Base-by-base conservation (phyloP, 768 basidiomycete species). In the Chalciporus piperatus region DNA sequence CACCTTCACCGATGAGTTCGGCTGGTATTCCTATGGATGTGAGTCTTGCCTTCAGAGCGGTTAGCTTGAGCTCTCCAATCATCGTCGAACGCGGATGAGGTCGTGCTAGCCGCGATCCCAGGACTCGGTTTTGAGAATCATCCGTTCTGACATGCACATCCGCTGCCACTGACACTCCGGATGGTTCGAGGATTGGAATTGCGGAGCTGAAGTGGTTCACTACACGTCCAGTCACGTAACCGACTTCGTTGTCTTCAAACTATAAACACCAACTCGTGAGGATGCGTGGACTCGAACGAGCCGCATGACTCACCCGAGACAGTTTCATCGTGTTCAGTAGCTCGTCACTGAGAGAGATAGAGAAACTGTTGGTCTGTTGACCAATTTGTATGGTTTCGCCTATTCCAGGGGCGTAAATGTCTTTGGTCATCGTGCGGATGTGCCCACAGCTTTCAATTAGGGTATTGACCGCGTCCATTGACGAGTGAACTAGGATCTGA, bases 201-300 rank as follows among this genome's bases (percentile, higher is more conserved):
- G 85, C 90, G 3, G 95, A 92, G 55, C 86, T 92, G 16, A 92
- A 84, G 50, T 90, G 87, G 27, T 85, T 81, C 4, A 87, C 78
- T 28, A 98, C 84, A n/a, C 89, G 82, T 19, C 97, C 97, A 19
- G 85, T 83, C 40, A 99, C 84, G 67, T 86, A 95, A 16, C 91
- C 93, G 41, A 99, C 89, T 70, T 98, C 94, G 61, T 94, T 98
- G 67, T 98, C 96, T 63, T 98, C 97, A 65, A 97, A 98, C 94
- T 98, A 33, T 19, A 55, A 32, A 49, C 20, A 42, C 11, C 41
- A 28, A 41, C 27, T 27, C 13, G 41, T 49, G 32, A 60, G 40
- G 10, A 55, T 41, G 42, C 45, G 42, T 27, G 27, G 9, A 27
- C 9, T 54, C 39, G 23, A 33, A 28, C 2, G 30, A 37, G 32